These are phyloP conservation scores for Limtongozyma cylindracea DNA, from an alignment of 805 yeast genomes.

Conservation along the genomic window DNA sequence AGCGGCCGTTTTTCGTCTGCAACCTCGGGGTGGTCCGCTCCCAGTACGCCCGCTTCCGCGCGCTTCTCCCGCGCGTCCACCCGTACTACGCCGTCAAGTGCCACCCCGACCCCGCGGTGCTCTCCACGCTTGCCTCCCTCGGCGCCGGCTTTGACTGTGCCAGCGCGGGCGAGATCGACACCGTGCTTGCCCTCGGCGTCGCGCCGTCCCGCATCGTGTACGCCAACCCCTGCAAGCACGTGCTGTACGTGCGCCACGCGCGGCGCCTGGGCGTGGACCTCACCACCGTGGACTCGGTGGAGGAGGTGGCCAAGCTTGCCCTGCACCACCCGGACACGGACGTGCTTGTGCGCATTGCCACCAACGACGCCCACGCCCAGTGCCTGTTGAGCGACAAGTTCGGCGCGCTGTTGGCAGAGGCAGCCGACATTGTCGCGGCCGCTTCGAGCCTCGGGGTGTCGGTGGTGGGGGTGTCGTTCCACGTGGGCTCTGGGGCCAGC, in stretches of 20 bases:
- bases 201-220: constrained; percentile 47
- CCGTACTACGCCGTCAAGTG: constrained; percentile 95
- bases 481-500: constrained; percentile 83
- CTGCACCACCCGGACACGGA: constrained; percentile 43
- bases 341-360: constrained; percentile 56
- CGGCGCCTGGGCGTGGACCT: constrained; percentile 23
- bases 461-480: constrained; percentile 79
- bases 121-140: constrained; percentile 25
- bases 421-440: constrained; percentile 19
- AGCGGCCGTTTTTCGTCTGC: constrained; percentile 72
- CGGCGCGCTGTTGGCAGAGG: constrained; percentile 48
- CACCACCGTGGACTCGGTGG: constrained; percentile 78
- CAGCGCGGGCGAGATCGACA: constrained; percentile 59
- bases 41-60: constrained; percentile 37
- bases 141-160: constrained; percentile 89
- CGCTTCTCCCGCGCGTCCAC: constrained; percentile 40
- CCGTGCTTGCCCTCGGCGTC: constrained; percentile 35
- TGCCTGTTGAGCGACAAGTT: constrained; percentile 75
- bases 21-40: constrained; percentile 53
- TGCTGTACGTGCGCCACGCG: constrained; percentile 58
- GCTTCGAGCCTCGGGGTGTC: constrained; percentile 36
- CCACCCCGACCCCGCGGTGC: constrained; percentile 43
- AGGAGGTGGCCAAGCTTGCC: constrained; percentile 56
- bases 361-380: constrained; percentile 74
- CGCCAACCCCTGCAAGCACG: constrained; percentile 89